Conservation (phyloP, 2,329 filamentous ascomycete species). For the Clonostachys byssicola region DNA sequence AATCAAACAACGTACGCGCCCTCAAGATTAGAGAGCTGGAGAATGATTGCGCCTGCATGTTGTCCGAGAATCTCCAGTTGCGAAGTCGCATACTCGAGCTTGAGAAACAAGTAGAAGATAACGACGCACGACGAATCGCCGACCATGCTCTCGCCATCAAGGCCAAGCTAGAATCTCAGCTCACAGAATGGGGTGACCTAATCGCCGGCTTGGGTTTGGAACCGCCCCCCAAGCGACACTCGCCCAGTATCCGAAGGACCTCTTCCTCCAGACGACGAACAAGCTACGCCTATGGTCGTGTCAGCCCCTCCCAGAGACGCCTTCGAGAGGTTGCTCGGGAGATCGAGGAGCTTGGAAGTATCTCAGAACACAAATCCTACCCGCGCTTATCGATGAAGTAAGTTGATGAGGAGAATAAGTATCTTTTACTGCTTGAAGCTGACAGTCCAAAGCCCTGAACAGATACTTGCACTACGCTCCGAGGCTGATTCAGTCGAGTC, state of each 20-base stretch:
- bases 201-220: conserved; percentile 62
- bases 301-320: conserved; percentile 50
- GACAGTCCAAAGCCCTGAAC: conserved; percentile 45
- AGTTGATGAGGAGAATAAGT: conserved; percentile 14
- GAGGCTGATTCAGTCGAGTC: conserved; percentile 47
- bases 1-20: conserved; percentile 73
- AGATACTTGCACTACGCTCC: conserved; percentile 54
- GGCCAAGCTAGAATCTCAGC: conserved; percentile 65
- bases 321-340: conserved; percentile 53
- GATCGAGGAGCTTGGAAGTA: conserved; percentile 46
- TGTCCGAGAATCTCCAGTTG: conserved; percentile 76
- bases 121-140: conserved; percentile 52
- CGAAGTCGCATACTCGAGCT: conserved; percentile 67
- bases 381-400: conserved; percentile 67
- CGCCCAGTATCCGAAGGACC: conserved; percentile 32
- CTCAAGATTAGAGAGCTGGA: conserved; percentile 74
- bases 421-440: conserved; percentile 8
- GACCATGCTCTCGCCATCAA: conserved; percentile 68
- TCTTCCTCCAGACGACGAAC: conserved; percentile 27
- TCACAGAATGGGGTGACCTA: conserved; percentile 65
- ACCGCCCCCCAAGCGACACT: conserved; percentile 46
- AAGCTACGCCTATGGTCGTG: conserved; percentile 29
- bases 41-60: conserved; percentile 67
- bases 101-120: conserved; percentile 62
- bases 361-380: conserved; percentile 65